phyloP scores from a whole-genome alignment of 2,329 filamentous ascomycete species.

The Lasiodiplodia gonubiensis region DNA sequence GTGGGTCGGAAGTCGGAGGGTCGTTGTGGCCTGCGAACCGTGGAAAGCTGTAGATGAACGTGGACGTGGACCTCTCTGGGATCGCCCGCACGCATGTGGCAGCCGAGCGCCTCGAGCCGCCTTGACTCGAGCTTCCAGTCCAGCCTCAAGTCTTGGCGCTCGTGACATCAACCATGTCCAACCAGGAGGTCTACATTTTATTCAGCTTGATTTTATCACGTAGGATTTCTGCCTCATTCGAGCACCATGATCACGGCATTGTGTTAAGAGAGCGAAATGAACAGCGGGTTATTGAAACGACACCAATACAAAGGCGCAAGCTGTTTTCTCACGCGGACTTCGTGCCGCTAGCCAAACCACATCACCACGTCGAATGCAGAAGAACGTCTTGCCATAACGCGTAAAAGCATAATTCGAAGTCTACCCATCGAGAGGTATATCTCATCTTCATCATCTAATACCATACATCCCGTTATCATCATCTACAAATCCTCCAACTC shows the following conservation, averaged over 20 bases:
- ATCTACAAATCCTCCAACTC: conserved; percentile 23
- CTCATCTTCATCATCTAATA: conserved; percentile 15
- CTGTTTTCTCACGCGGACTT: too few relatives aligned
- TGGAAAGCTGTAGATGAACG: conserved; percentile 26
- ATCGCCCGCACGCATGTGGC: conserved; percentile 8
- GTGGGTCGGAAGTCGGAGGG: neutral
- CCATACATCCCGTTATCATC: conserved; percentile 1
- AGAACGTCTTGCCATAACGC: neutral
- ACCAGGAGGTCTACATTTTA: neutral
- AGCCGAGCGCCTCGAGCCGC: conserved; percentile 6
- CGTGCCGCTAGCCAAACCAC: neutral
- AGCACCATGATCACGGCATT: too few relatives aligned
- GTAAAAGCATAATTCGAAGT: conserved; percentile 4
- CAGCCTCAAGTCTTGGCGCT: conserved; percentile 19
- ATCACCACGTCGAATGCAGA: neutral
- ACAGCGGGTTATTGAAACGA: too few relatives aligned
- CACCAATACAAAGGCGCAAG: too few relatives aligned
- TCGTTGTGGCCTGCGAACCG: neutral
- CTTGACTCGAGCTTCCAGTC: conserved; percentile 1
- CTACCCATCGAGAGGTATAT: conserved; percentile 9
- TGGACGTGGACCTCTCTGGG: conserved; percentile 9
- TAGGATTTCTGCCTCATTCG: too few relatives aligned
- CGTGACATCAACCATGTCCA: neutral
- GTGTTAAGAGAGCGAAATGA: too few relatives aligned
- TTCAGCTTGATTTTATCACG: too few relatives aligned